phyloP scores from a whole-genome alignment of 2,329 filamentous ascomycete species.

The Nectriaceae sp. region DNA sequence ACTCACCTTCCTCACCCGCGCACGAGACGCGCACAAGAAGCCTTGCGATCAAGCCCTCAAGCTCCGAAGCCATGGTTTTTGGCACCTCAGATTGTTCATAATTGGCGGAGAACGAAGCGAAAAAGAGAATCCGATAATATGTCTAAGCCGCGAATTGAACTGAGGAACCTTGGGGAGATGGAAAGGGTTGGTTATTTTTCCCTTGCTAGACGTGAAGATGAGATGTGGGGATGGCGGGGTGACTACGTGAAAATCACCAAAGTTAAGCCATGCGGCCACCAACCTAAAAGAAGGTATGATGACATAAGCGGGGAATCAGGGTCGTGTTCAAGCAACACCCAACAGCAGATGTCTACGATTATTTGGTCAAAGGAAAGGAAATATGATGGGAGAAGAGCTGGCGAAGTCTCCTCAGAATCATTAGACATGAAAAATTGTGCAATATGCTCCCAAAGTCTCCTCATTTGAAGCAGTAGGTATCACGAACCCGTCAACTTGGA shows the following conservation, averaged over 20 bases:
- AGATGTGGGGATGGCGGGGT: conserved; percentile 17
- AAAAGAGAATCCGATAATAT: conserved; percentile 21
- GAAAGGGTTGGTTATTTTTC: conserved; percentile 17
- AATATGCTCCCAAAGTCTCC: no score
- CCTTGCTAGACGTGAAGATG: conserved; percentile 17
- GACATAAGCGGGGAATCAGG: conserved; percentile 28
- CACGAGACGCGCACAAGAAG: conserved; percentile 40
- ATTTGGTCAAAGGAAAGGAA: no score
- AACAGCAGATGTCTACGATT: no score
- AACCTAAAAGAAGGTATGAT: conserved; percentile 6
- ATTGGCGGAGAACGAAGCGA: conserved; percentile 17
- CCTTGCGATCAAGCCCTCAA: conserved; percentile 40
- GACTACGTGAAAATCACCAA: conserved; percentile 1
- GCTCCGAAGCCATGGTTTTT: conserved; percentile 38
- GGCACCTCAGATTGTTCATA: conserved; percentile 26
- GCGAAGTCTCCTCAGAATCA: no score
- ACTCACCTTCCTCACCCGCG: conserved; percentile 40
- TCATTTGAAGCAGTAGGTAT: no score
- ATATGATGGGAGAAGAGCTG: no score
- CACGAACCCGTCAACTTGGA: conserved; percentile 31
- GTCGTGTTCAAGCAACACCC: no score
- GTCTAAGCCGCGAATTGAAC: conserved; percentile 31
- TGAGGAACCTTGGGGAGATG: conserved; percentile 21
- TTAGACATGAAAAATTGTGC: no score
- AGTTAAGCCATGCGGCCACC: conserved; percentile 2